These are phyloP conservation scores for Podosphaera aphanis DNA, from an alignment of 2,329 filamentous ascomycete species.

Conservation along the genomic window DNA sequence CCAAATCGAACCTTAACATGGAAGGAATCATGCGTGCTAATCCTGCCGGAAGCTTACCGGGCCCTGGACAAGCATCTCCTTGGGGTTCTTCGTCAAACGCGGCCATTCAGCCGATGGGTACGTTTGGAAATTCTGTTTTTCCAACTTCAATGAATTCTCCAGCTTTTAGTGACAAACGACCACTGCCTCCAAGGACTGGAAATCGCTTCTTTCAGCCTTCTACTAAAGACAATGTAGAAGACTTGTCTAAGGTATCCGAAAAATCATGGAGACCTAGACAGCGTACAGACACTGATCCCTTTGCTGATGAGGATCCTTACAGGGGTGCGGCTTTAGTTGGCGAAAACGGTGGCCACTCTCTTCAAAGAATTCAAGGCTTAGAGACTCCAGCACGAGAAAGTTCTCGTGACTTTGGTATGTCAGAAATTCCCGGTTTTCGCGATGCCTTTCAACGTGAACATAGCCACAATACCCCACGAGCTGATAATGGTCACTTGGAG, in stretches of 20 bases:
- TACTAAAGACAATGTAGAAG: slow-evolving; percentile 52
- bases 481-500: slow-evolving; percentile 30
- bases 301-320: slow-evolving; percentile 38
- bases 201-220: slow-evolving; percentile 74
- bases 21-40: slow-evolving; percentile 29
- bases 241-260: slow-evolving; percentile 28
- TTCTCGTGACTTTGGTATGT: slow-evolving; percentile 37
- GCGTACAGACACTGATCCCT: slow-evolving; percentile 53
- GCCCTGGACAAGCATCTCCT: slow-evolving; percentile 22
- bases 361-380: slow-evolving; percentile 20
- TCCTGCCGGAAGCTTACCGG: slow-evolving; percentile 23
- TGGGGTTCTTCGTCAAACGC: slow-evolving; percentile 29
- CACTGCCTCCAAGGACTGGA: slow-evolving; percentile 44
- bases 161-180: slow-evolving; percentile 45
- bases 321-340: slow-evolving; percentile 55
- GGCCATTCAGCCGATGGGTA: slow-evolving; percentile 50
- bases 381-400: slow-evolving; percentile 20
- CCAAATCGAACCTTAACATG: slow-evolving; percentile 18
- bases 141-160: slow-evolving; percentile 26
- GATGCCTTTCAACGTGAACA: slow-evolving; percentile 27
- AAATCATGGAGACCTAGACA: slow-evolving; percentile 37
- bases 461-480: slow-evolving; percentile 16
- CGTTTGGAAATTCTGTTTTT: slow-evolving; percentile 78
- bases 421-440: slow-evolving; percentile 32
- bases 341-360: slow-evolving; percentile 28